phyloP scores from a whole-genome alignment of 2,329 filamentous ascomycete genomes.

The Fusarium foetens region DNA sequence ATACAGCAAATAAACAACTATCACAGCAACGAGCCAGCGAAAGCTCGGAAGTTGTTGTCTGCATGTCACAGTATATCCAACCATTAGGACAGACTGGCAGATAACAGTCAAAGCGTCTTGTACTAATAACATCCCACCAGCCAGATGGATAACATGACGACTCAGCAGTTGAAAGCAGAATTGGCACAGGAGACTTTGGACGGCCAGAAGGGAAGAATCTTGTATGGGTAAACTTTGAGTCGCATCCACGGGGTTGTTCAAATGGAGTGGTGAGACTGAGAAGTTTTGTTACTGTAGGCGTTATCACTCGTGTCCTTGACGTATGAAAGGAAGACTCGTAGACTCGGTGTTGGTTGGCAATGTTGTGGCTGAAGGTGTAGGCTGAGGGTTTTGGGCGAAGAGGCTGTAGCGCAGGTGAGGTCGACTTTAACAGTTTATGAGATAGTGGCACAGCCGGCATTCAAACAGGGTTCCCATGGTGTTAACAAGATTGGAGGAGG shows the following conservation, averaged over 20 bases:
- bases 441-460: neutral
- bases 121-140: neutral
- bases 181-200: neutral
- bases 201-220: neutral
- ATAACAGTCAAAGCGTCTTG: neutral
- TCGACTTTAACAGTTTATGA: neutral
- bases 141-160: neutral
- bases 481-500: neutral
- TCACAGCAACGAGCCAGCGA: neutral
- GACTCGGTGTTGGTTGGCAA: neutral
- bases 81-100: neutral
- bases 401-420: neutral
- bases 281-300: neutral
- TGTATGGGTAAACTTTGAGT: neutral
- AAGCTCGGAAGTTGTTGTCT: neutral
- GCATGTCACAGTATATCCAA: neutral
- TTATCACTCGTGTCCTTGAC: neutral
- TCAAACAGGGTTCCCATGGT: neutral
- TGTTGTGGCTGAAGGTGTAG: neutral
- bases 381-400: neutral
- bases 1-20: neutral
- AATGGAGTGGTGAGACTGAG: neutral
- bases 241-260: neutral
- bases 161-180: neutral
- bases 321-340: neutral